phyloP scores from a whole-genome alignment of 257 asterid species.

The Capsicum pubescens region DNA sequence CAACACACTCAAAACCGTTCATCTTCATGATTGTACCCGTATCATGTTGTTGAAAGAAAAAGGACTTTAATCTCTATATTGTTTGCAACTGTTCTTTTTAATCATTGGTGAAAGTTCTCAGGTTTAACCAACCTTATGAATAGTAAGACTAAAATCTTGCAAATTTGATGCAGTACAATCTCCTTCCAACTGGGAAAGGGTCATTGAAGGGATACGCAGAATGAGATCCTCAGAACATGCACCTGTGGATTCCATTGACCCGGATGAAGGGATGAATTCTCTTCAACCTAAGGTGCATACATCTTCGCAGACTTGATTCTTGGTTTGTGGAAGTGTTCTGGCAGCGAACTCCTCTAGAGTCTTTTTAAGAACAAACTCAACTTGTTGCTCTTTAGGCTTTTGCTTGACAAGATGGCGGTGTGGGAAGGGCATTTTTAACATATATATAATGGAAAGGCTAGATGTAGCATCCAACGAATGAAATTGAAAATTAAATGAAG shows the following conservation, averaged over 20 bases:
- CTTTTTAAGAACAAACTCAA: not conserved
- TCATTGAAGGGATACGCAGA: slow-evolving; percentile 71
- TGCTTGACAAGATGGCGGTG: not conserved
- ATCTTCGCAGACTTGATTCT: not conserved
- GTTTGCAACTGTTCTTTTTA: not conserved
- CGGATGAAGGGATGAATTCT: slow-evolving; percentile 85
- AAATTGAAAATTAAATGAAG: not conserved
- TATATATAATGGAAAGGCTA: not conserved
- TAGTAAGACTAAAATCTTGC: not conserved
- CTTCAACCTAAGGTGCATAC: slow-evolving; percentile 84
- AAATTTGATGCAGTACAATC: slow-evolving; percentile 47
- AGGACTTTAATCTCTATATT: not conserved
- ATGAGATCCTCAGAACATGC: slow-evolving; percentile 95
- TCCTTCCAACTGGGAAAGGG: slow-evolving; percentile 82
- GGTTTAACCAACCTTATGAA: not conserved
- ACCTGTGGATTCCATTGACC: slow-evolving; percentile 95
- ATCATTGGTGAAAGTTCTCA: not conserved
- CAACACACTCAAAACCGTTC: too few relatives aligned
- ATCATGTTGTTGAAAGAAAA: not conserved
- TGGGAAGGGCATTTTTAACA: not conserved
- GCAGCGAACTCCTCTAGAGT: not conserved
- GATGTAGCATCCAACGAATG: not conserved
- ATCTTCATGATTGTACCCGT: too few relatives aligned
- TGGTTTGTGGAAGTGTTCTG: not conserved
- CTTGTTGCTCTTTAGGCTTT: not conserved